Conservation (phyloP, 2,329 filamentous ascomycete species). For the Diplodia sapinea region DNA sequence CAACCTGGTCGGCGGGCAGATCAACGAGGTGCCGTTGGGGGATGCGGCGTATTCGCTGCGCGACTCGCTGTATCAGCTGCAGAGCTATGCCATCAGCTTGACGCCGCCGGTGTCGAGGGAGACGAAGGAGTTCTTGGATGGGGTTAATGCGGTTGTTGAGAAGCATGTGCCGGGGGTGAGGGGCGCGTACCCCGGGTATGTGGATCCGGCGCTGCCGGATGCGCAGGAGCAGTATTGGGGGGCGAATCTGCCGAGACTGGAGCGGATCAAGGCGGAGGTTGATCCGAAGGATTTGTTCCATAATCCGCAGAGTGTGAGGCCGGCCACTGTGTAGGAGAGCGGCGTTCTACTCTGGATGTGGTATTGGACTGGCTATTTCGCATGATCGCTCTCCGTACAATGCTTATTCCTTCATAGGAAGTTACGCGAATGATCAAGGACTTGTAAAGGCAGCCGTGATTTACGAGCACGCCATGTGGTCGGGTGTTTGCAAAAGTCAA, state of each 20-base stretch:
- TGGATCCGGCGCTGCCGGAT: slow-evolving; percentile 54
- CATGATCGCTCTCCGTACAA: no score
- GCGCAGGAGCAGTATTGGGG: slow-evolving; percentile 57
- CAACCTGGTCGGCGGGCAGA: slow-evolving; percentile 44
- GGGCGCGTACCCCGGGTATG: slow-evolving; percentile 60
- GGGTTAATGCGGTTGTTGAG: slow-evolving; percentile 49
- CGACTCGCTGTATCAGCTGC: slow-evolving; percentile 44
- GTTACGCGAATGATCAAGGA: no score
- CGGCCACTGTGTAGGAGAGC: slow-evolving; percentile 24
- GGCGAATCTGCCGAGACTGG: slow-evolving; percentile 43
- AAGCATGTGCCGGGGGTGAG: slow-evolving; percentile 41
- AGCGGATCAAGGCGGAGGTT: slow-evolving; percentile 48
- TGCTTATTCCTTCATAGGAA: no score
- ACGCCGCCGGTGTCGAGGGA: slow-evolving; percentile 42
- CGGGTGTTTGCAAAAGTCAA: no score
- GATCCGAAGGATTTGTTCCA: slow-evolving; percentile 49
- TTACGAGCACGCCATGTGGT: no score
- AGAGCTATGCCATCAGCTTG: slow-evolving; percentile 47
- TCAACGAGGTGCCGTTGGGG: slow-evolving; percentile 41
- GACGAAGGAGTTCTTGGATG: slow-evolving; percentile 49
- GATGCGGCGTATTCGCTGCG: slow-evolving; percentile 45
- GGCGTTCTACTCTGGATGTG: no score
- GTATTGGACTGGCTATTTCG: no score
- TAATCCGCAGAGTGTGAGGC: slow-evolving; percentile 45
- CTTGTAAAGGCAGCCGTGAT: no score